Percentiles rank a stretch among this genome's conserved stretches.
Evolutionary conservation across 148 eudicot species (phyloP).

Genomic region (Amaranthus hypochondriacus): DNA sequence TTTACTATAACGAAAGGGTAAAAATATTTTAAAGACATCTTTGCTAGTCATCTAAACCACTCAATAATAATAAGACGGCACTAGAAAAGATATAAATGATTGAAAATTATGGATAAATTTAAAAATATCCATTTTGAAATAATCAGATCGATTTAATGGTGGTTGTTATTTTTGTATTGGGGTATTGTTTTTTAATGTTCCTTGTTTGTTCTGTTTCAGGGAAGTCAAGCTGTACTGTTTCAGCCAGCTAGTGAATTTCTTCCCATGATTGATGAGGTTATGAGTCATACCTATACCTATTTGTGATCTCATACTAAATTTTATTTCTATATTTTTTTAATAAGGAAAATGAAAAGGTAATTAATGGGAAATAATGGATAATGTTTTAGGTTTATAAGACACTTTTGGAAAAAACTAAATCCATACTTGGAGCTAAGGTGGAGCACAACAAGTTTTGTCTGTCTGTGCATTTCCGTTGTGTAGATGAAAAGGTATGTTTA

Average conservation of each 20-base stretch:
- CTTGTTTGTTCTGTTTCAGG: constrained; percentile 34
- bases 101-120: too few species aligned
- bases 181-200: too few species aligned
- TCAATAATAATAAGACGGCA: too few species aligned
- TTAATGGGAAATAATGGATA: not conserved
- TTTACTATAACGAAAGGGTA: too few species aligned
- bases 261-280: constrained; percentile 77
- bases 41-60: too few species aligned
- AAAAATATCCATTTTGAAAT: too few species aligned
- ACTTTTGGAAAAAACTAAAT: constrained; percentile 54
- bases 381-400: constrained; percentile 49
- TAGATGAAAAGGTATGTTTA: constrained; percentile 72
- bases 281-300: not conserved
- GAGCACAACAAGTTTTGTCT: constrained; percentile 87
- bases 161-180: too few species aligned
- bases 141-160: too few species aligned
- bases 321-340: not conserved
- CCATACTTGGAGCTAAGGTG: constrained; percentile 64
- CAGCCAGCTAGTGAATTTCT: constrained; percentile 87
- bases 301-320: not conserved
- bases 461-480: constrained; percentile 90
- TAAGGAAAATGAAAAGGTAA: not conserved
- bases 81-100: too few species aligned
- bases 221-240: constrained; percentile 50
- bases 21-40: too few species aligned